phyloP scores from a whole-genome alignment of 2,329 filamentous ascomycete genomes.

The Neurospora crassa region DNA sequence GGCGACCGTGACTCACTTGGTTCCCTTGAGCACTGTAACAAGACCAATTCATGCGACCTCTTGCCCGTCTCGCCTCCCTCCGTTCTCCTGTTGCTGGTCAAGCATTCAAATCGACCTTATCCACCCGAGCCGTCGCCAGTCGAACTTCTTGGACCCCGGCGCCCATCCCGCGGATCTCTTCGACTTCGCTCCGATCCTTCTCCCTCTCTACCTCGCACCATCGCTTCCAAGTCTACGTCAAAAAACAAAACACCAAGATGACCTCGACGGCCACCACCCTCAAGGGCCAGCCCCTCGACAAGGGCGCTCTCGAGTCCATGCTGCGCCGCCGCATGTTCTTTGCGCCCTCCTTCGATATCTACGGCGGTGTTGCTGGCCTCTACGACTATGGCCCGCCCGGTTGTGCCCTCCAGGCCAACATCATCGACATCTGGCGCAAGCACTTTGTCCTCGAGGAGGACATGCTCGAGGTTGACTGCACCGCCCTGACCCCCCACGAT shows the following conservation, averaged over 20 bases:
- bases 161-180: conserved; percentile 7
- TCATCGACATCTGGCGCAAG: conserved; percentile 83
- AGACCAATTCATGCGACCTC: conserved; percentile 19
- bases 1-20: conserved; percentile 19
- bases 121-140: conserved; percentile 5
- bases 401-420: conserved; percentile 76
- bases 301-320: conserved; percentile 70
- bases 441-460: conserved; percentile 90
- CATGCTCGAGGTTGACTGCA: conserved; percentile 93
- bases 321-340: conserved; percentile 87
- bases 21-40: conserved; percentile 7
- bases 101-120: conserved; percentile 10
- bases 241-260: conserved; percentile 29
- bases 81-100: conserved; percentile 18
- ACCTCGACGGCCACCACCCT: conserved; percentile 58
- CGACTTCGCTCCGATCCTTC: conserved; percentile 10
- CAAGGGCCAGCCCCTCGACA: conserved; percentile 84
- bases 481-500: conserved; percentile 83
- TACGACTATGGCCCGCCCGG: conserved; percentile 92
- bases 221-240: conserved; percentile 13
- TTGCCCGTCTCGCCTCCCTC: conserved; percentile 11
- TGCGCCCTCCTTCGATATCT: conserved; percentile 92
- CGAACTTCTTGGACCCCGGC: background rate
- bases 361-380: conserved; percentile 78
- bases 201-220: conserved; percentile 19